Evolutionary conservation across 2,329 filamentous ascomycete species (phyloP).

Genomic region (Sodiomyces alkalinus): DNA sequence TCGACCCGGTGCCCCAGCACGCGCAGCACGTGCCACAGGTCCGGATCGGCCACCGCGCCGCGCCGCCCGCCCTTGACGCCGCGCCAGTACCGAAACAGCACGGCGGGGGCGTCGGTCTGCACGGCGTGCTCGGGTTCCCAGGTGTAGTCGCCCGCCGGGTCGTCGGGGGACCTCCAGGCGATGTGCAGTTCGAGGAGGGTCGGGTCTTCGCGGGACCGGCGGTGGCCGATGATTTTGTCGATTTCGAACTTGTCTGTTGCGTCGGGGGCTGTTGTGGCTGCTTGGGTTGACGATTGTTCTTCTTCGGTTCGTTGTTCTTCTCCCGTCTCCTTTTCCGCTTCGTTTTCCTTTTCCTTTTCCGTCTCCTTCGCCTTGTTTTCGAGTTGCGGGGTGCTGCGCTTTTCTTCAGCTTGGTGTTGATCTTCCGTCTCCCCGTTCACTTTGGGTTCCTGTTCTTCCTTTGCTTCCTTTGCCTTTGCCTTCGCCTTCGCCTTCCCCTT

Average conservation of each 20-base stretch:
- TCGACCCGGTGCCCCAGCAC: conserved; percentile 6
- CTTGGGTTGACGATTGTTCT: no score
- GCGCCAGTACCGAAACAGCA: conserved; percentile 11
- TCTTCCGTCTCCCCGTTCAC: not conserved
- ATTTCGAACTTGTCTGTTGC: conserved; percentile 3
- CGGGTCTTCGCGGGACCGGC: conserved; percentile 5
- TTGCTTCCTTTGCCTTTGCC: not conserved
- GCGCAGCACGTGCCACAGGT: conserved; percentile 8
- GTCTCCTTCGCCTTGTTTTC: no score
- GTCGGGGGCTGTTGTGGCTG: no score
- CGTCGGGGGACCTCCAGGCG: conserved; percentile 13
- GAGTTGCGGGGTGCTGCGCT: no score
- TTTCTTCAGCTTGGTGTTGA: no score
- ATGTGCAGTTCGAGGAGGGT: conserved; percentile 15
- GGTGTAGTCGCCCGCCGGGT: conserved; percentile 12
- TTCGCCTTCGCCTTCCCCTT: not conserved
- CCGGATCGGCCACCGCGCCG: conserved; percentile 5
- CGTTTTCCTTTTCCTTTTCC: no score
- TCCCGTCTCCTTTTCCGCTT: no score
- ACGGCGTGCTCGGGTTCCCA: conserved; percentile 20
- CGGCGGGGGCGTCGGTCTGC: conserved; percentile 16
- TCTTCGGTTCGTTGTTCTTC: no score
- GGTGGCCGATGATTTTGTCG: conserved; percentile 4
- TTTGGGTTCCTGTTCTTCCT: not conserved
- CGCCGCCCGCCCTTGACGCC: conserved; percentile 7